Conservation (phyloP, 345 rosid genomes). For the Eucalyptus tenuipes region DNA sequence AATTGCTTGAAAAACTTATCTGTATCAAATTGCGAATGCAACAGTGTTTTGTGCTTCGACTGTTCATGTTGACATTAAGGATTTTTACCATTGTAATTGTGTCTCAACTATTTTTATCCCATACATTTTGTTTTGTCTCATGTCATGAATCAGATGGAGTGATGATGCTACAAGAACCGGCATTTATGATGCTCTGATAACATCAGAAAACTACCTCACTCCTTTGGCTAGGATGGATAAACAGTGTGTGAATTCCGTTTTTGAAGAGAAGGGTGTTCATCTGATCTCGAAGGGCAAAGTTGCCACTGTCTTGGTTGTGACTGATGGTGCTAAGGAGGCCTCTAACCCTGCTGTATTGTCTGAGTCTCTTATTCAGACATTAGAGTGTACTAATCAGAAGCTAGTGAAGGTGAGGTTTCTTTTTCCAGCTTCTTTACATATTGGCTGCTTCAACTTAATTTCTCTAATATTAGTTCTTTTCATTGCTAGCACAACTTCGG, state of each 20-base stretch:
- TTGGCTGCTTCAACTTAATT: neutral
- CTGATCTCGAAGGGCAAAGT: slow-evolving; percentile 55
- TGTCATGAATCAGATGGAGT: neutral
- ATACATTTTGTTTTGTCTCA: neutral
- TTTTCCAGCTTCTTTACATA: neutral
- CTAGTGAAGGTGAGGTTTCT: slow-evolving; percentile 37
- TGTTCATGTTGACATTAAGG: neutral
- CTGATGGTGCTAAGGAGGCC: slow-evolving; percentile 11
- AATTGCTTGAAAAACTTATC: neutral
- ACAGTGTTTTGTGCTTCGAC: neutral
- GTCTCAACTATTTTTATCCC: neutral
- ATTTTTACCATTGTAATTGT: neutral
- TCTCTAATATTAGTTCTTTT: neutral
- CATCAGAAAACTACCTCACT: slow-evolving; percentile 23
- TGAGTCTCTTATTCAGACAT: slow-evolving; percentile 10
- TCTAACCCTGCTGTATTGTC: neutral
- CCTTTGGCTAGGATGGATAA: slow-evolving; percentile 22
- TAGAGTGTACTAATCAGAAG: slow-evolving; percentile 32
- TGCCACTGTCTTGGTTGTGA: slow-evolving; percentile 42
- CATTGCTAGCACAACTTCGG: neutral
- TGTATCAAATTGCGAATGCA: neutral
- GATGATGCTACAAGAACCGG: slow-evolving; percentile 10
- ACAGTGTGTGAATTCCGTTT: slow-evolving; percentile 14
- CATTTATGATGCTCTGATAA: slow-evolving; percentile 25
- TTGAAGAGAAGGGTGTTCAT: slow-evolving; percentile 34